Evolutionary conservation across 2,329 filamentous ascomycete genomes (phyloP), one percentile per base, ranked within the genome.

Genomic region (Canariomyces notabilis): DNA sequence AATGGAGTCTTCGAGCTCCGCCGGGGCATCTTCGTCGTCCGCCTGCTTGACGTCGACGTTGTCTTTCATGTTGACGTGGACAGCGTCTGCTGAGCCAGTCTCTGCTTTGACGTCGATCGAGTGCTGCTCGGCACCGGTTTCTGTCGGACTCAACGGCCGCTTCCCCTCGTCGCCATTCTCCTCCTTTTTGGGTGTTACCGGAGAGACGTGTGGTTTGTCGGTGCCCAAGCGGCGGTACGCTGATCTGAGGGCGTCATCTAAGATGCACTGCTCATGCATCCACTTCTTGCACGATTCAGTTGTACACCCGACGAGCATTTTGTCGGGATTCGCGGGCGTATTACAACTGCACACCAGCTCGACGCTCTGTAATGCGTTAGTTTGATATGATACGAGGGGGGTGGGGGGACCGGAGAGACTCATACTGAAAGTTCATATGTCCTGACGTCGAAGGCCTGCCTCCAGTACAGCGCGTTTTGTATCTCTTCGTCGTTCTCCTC

Each of bases 401-500:
- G 6, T 11, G 26, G 9, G 11, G n/a, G 31, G 14, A 15, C n/a
- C n/a, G n/a, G 33, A 3, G 3, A 3, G 12, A 29, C 7, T 6
- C 77, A 56, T 69, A 82, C 80, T 41, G 79, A 81, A 19, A 83
- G 69, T 52, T 80, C 75, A 47, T 73, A 66, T 26, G 71, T 79
- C 35, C 73, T 67, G 43, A 76, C 72, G 55, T 84, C 77, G 22
- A 80, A 75, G 0, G 77, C 79, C 58, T 85, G 81, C 16, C 81
- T 69, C 79, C 80, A 85, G 58, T 82, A 84, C 4, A 83, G 64
- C 12, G 72, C 75, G 47, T 73, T 68, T 48, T 79, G 74, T 0
- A 79, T 71, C 55, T 82, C 77, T 14, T 82, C 77, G 47, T 88
- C 82, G 49, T 85, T 78, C 20, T 77, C 69, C 56, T 89, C 85